Conservation (phyloP, 805 yeast species). For the Metschnikowia matae region DNA sequence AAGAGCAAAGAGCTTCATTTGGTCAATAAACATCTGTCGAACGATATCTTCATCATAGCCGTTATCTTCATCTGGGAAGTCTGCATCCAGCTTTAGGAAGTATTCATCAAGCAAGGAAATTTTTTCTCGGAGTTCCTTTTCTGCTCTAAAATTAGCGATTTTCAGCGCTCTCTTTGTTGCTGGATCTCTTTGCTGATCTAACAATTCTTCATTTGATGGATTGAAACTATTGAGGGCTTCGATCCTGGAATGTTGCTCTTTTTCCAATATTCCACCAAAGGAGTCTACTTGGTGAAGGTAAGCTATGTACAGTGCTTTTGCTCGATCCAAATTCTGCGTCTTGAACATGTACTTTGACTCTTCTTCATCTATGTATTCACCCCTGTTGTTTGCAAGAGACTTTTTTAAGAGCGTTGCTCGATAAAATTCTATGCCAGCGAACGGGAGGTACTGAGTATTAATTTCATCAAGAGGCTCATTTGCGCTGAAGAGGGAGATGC, state of each 20-base stretch:
- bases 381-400: constrained; percentile 12
- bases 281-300: constrained; percentile 16
- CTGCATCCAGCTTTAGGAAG: constrained; percentile 12
- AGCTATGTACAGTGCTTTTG: constrained; percentile 43
- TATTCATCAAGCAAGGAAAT: constrained; percentile 36
- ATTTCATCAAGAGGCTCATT: constrained; percentile 73
- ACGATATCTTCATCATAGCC: constrained; percentile 41
- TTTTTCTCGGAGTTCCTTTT: constrained; percentile 47
- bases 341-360: constrained; percentile 12
- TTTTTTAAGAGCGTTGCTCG: constrained; percentile 36
- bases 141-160: constrained; percentile 61
- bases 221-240: constrained; percentile 38
- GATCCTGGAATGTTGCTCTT: constrained; percentile 33
- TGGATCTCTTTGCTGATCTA: constrained; percentile 28
- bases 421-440: constrained; percentile 55
- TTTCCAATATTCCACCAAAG: constrained; percentile 30
- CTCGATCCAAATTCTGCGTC: constrained; percentile 23
- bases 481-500: constrained; percentile 59
- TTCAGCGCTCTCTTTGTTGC: constrained; percentile 60
- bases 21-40: constrained; percentile 53
- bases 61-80: constrained; percentile 4
- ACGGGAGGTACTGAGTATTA: constrained; percentile 58
- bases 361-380: constrained; percentile 14
- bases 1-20: constrained; percentile 49
- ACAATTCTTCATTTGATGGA: constrained; percentile 40